phyloP scores from a whole-genome alignment of 2,329 filamentous ascomycete genomes.

The Keithomyces neogunnii region DNA sequence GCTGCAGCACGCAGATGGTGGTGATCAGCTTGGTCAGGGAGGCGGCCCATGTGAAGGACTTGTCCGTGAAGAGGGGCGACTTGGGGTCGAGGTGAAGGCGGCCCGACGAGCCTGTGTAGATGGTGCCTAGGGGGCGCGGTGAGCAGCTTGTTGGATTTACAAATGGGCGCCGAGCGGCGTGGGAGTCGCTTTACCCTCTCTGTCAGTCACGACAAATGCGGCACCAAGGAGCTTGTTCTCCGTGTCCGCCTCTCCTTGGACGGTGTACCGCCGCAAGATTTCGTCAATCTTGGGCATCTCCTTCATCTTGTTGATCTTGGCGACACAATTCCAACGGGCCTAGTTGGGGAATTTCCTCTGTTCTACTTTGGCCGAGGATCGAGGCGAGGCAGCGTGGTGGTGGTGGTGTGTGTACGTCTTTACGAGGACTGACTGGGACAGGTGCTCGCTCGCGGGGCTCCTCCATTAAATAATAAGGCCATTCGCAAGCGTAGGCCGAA shows the following conservation, averaged over 20 bases:
- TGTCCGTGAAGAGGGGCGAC: constrained; percentile 20
- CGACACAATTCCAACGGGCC: no score
- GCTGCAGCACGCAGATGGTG: constrained; percentile 27
- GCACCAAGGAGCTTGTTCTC: constrained; percentile 26
- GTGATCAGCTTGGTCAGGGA: constrained; percentile 38
- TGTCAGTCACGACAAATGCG: constrained; percentile 25
- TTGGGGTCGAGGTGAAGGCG: constrained; percentile 20
- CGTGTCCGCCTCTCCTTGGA: constrained; percentile 17
- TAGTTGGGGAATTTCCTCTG: no score
- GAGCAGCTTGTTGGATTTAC: neutral
- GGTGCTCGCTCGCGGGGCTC: no score
- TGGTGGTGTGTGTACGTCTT: no score
- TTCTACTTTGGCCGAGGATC: no score
- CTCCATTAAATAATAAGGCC: no score
- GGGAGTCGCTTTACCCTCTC: constrained; percentile 17
- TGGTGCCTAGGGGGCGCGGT: constrained; percentile 14
- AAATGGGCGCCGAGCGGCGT: neutral
- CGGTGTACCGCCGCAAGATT: constrained; percentile 22
- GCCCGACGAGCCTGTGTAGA: constrained; percentile 29
- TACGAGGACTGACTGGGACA: no score
- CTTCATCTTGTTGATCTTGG: no score
- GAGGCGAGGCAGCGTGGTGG: no score
- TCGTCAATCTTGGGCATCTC: constrained; percentile 11
- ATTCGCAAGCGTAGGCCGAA: no score
- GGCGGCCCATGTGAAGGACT: constrained; percentile 28